Evolutionary conservation across 805 yeast species (phyloP), one percentile per base, ranked within the genome.

Genomic region (Diddensiella caesifluorescens): DNA sequence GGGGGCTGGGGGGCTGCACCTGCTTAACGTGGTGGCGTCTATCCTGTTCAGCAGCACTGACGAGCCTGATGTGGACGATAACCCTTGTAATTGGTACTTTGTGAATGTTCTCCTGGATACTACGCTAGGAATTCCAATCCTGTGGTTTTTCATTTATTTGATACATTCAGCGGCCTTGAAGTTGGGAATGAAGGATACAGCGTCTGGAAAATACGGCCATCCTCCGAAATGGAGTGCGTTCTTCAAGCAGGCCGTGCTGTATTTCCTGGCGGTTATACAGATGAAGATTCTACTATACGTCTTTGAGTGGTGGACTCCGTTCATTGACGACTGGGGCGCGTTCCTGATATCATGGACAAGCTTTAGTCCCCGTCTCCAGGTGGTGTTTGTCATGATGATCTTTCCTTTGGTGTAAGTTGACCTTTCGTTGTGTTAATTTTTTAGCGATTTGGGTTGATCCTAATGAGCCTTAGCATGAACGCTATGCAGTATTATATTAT

Each of bases 81-180:
- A 80, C 47, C 95, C 95, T 5, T 92, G 97, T 62, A 90, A 86
- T 52, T 92, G 96, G 92, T 90, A 92, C 65, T 90, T 90, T 57
- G 67, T 92, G 41, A 90, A 85, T 55, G 74, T 90, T 28, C 70
- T 90, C 22, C 75, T 90, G 57, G 98, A 90, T 61, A 89, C 97
- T 31, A 90, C 98, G 0, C 72, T 89, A 4, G 98, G 98, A 0
- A 90, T 90, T 2, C 94, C 94, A 4, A 74, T 90, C 2, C 64
- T 83, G 20, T 83, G 85, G 77, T 61, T 61, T 4, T 62, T 68
- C 19, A 68, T 89, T 22, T 73, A 73, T 45, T 21, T 50, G 22
- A 47, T 68, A 2, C 81, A 80, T 57, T 63, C 60, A 12, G 41
- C 68, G 2, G 74, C 75, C 16, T 67, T 66, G 48, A 55, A 54